Evolutionary conservation across 768 basidiomycete genomes (phyloP).

Genomic region (Nevesoporus exiguus): DNA sequence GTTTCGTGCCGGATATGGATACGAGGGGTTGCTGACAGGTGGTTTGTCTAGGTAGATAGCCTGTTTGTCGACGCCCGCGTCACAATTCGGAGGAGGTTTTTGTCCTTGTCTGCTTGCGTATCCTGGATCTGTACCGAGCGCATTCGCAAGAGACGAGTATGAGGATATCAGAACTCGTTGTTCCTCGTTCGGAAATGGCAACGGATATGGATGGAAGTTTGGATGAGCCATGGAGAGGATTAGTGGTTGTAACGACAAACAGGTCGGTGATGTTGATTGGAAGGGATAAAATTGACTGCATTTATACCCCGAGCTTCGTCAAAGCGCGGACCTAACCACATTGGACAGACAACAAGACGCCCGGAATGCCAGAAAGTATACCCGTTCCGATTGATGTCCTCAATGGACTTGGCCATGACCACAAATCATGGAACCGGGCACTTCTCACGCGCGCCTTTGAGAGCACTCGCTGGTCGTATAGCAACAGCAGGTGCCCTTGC

Average conservation of each 20-base stretch:
- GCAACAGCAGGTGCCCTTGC: slow-evolving; percentile 6
- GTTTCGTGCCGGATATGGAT: slow-evolving; percentile 32
- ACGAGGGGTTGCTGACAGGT: slow-evolving; percentile 20
- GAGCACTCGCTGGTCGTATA: not conserved
- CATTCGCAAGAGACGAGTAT: slow-evolving; percentile 25
- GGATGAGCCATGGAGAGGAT: slow-evolving; percentile 18
- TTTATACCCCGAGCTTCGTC: slow-evolving; percentile 22
- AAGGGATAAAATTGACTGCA: not conserved
- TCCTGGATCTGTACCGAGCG: slow-evolving; percentile 17
- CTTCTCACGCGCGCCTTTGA: not conserved
- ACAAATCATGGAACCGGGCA: slow-evolving; percentile 1
- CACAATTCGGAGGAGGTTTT: not conserved
- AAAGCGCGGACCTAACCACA: slow-evolving; percentile 12
- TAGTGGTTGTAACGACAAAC: not conserved
- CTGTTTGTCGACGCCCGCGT: slow-evolving; percentile 8
- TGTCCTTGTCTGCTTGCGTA: slow-evolving; percentile 6
- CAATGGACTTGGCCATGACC: slow-evolving; percentile 7
- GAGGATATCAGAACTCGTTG: slow-evolving; percentile 18
- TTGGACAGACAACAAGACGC: slow-evolving; percentile 1
- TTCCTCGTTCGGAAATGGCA: slow-evolving; percentile 18
- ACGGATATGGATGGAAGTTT: slow-evolving; percentile 13
- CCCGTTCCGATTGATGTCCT: not conserved
- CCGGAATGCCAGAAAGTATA: not conserved
- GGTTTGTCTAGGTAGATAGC: slow-evolving; percentile 16
- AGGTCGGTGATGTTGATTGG: slow-evolving; percentile 1